Base-by-base conservation (phyloP, 2,329 filamentous ascomycete species). In the Pleurostoma richardsiae region DNA sequence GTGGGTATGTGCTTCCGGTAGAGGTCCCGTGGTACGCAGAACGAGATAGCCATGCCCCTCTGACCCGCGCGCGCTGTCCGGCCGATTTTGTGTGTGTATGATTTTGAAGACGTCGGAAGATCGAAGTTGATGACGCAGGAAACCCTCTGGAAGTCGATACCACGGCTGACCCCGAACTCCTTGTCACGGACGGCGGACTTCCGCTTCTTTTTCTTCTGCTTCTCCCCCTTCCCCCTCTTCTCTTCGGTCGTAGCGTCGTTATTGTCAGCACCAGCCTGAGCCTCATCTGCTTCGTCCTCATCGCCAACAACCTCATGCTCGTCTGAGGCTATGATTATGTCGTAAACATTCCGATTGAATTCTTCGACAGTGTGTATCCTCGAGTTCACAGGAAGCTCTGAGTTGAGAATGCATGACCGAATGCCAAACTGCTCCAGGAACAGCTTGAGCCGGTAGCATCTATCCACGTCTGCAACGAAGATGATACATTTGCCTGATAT, bases 401-500 rank as follows among this genome's bases (percentile, higher is more conserved):
- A 94, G 69, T 99, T 99, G 39, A 99, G 72, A 29, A 96, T 88
- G 66, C 89, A 95, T 59, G 88, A 92, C 63, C 90, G 86, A 61
- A 96, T 92, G 41, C 90, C 91, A 60, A 99, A 99, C 62, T 99
- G 94, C 67, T 99, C 94, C 44, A 99, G 80, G 62, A 94, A 99
- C 6, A 99, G 77, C 68, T 96, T 96, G 28, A 99, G 71, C 33
- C 94, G 82, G 67, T 99, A 99, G 58, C 88, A 95, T 53, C 76
- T 71, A 67, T 96, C 91, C 45, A 95, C 86, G 55, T 96, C 90
- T 29, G 82, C 85, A 5, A 96, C 90, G 50, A 79, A 79, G 40
- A 79, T 73, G 51, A 79, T 71, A 49, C 86, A 87, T 66, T 97
- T 97, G 53, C 94, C 94, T 65, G 92, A 95, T 61, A 99, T 86